Base-by-base conservation (phyloP, 345 rosid species). In the Ceriops zippeliana region DNA sequence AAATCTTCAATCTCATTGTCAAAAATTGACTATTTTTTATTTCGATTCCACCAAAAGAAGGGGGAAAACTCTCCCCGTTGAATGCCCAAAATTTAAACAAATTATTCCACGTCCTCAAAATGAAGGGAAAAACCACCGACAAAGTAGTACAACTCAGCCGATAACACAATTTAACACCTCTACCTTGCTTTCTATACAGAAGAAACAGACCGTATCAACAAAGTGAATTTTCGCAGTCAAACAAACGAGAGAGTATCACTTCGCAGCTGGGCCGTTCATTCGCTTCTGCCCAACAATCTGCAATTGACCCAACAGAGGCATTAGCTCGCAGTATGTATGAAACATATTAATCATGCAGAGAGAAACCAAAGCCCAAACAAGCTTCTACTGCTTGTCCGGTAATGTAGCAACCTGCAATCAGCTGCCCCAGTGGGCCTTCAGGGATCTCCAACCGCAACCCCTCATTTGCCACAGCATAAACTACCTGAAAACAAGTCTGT, bases 221-320 rank as follows among this genome's bases (percentile, higher is more conserved):
- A 63, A 82, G 49, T 13, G 89, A 69, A 74, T 83, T 81, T 79
- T 92, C 96, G 72, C 98, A 92, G 72, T 92, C 97, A 7, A 84
- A 85, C 88, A 96, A 82, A 52, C 96, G 97, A 65, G 91, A 67
- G 28, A 92, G 87, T 70, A 92, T 86, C 75, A 89, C 91, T 78
- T 80, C 90, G 65, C 97, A 96, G 77, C 85, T 85, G 10, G 98
- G 99, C 73, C 98, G 75, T 66, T 89, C 88, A 35, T 86, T 84
- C 1, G 95, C 86, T 75, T 92, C 98, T 62, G 85, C 84, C 97
- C 96, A 96, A 72, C 98, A 96, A 84, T 96, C 99, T 96, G 84
- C 73, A 66, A 17, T 30, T 42, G 17, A 42, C 17, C 49, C 49
- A 42, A 42, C 49, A 13, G 3, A 42, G 17, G 49, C 49, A 42